These are phyloP conservation scores for Ensete glaucum DNA, from an alignment of 176 grass and related monocot species.

Conservation along the genomic window DNA sequence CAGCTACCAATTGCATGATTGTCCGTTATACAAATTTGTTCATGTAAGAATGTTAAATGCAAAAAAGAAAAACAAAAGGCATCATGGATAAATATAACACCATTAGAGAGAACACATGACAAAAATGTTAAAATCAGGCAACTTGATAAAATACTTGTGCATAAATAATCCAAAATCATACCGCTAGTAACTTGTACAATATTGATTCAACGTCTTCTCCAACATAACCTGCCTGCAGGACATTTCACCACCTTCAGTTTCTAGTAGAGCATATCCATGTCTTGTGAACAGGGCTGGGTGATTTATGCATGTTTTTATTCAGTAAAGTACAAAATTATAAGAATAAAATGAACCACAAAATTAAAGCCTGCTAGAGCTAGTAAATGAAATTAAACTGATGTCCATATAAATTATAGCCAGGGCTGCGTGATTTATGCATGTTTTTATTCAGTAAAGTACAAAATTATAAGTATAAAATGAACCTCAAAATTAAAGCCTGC, in stretches of 20 bases:
- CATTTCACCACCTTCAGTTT: slow-evolving; percentile 7
- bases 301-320: neutral
- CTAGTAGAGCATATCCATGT: neutral
- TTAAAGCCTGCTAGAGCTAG: too few relatives aligned
- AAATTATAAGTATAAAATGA: neutral
- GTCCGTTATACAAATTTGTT: neutral
- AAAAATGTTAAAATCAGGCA: slow-evolving; percentile 17
- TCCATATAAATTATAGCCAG: too few relatives aligned
- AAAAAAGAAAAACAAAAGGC: neutral
- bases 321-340: neutral
- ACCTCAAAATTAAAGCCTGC: neutral
- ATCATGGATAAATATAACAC: neutral
- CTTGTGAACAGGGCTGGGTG: neutral
- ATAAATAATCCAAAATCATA: slow-evolving; percentile 34
- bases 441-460: neutral
- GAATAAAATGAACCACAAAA: neutral
- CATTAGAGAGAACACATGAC: neutral
- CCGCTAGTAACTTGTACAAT: slow-evolving; percentile 82
- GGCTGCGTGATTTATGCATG: neutral
- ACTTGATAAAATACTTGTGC: slow-evolving; percentile 3
- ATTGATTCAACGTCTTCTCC: slow-evolving; percentile 99
- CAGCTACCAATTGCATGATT: neutral
- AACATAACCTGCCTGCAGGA: slow-evolving; percentile 94
- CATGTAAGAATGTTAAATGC: neutral
- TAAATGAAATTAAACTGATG: too few relatives aligned